A percentile compares a stretch with the other conserved stretches of the same genome.
Conservation (phyloP, 164 flowering plant species). For the Nelumbo lutea region DNA sequence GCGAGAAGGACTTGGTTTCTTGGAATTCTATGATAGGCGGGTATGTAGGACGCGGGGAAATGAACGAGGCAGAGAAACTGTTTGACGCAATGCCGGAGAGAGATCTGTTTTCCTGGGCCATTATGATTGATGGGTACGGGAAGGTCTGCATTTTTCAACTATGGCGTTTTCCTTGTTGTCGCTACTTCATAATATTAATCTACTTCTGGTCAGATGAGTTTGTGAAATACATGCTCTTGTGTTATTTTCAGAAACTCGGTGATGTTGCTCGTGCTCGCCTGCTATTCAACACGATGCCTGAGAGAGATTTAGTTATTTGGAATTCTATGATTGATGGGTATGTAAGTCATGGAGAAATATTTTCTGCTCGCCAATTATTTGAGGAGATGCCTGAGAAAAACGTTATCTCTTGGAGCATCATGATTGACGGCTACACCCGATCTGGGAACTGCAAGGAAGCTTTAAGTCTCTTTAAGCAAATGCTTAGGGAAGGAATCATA, state of each 20-base stretch:
- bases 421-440: conserved; percentile 32
- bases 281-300: conserved; percentile 28
- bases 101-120: conserved; percentile 38
- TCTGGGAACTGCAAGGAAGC: conserved; percentile 28
- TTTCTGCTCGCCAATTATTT: conserved; percentile 26
- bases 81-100: conserved; percentile 40
- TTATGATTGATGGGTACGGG: conserved; percentile 47
- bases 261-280: conserved; percentile 24
- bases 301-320: conserved; percentile 35
- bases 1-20: conserved; percentile 34
- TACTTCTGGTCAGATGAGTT: not conserved
- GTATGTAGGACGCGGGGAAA: conserved; percentile 25
- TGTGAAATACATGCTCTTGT: not conserved
- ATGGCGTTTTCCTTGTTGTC: not conserved
- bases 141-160: conserved; percentile 23
- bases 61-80: conserved; percentile 28
- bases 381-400: conserved; percentile 26
- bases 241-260: conserved; percentile 20
- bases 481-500: conserved; percentile 25
- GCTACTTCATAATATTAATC: not conserved
- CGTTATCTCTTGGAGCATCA: conserved; percentile 39
- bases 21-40: conserved; percentile 37
- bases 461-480: conserved; percentile 28
- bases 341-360: conserved; percentile 28
- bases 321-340: conserved; percentile 37